A percentile compares a stretch with the other conserved stretches of the same genome.
Conservation (phyloP, 768 basidiomycete species). For the Rhodotorula kratochvilovae region DNA sequence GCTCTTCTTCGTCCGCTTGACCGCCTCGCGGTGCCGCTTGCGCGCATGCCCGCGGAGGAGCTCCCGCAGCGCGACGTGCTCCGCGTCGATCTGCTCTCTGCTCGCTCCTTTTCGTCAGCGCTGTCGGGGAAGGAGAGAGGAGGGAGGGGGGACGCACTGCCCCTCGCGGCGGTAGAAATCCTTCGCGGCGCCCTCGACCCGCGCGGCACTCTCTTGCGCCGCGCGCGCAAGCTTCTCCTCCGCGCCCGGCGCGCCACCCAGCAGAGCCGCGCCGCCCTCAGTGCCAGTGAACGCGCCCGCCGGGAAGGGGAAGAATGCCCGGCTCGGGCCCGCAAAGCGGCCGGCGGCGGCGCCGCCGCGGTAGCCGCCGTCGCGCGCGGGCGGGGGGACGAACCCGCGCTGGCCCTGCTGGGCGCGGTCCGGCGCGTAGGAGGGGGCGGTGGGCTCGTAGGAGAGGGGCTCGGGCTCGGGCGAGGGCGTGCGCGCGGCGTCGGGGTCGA, state of each 20-base stretch:
- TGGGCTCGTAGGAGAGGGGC: neutral
- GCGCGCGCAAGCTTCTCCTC: constrained; percentile 2
- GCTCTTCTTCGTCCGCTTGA: constrained; percentile 32
- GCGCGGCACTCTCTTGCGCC: neutral
- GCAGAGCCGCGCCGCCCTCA: neutral
- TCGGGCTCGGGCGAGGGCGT: neutral
- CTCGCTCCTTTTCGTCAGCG: no score
- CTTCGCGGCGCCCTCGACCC: neutral
- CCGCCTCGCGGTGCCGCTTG: constrained; percentile 36
- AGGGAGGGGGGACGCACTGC: constrained; percentile 17
- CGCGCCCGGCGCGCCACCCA: neutral
- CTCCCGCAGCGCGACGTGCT: constrained; percentile 32
- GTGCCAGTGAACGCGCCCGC: neutral
- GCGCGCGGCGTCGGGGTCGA: constrained; percentile 26
- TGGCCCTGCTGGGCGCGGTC: neutral
- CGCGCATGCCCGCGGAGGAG: constrained; percentile 23
- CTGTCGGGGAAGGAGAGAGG: neutral
- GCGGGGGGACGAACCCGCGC: neutral
- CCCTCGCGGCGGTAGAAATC: constrained; percentile 31
- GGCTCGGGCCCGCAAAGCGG: neutral
- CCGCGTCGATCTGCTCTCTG: constrained; percentile 35
- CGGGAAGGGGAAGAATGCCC: constrained; percentile 29
- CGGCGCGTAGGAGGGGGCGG: neutral
- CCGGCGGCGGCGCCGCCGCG: constrained; percentile 7
- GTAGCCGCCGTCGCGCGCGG: neutral